These are phyloP conservation scores for Vigna unguiculata DNA, from an alignment of 306 rosid species.

Conservation along the genomic window DNA sequence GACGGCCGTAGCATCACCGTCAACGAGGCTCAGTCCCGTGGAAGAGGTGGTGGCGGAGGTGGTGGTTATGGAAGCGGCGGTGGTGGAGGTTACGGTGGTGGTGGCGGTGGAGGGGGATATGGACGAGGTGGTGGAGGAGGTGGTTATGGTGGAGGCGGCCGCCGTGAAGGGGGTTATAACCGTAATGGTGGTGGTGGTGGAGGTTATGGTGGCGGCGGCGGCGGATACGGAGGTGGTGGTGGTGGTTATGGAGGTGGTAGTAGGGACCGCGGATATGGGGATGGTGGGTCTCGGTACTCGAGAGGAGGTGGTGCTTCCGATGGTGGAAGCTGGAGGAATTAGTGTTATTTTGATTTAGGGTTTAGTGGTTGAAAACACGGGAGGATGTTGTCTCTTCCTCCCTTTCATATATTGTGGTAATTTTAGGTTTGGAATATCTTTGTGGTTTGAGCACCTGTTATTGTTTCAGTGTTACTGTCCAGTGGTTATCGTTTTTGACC, in stretches of 20 bases:
- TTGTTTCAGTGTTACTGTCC: slow-evolving; percentile 11
- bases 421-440: background rate
- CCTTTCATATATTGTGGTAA: background rate
- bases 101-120: slow-evolving; percentile 39
- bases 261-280: slow-evolving; percentile 51
- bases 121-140: slow-evolving; percentile 45
- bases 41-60: slow-evolving; percentile 56
- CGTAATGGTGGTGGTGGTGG: slow-evolving; percentile 51
- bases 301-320: slow-evolving; percentile 64
- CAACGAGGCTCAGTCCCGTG: slow-evolving; percentile 90
- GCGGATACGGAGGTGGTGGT: slow-evolving; percentile 39
- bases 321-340: slow-evolving; percentile 82
- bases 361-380: slow-evolving; percentile 2
- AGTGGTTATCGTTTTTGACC: slow-evolving; percentile 54
- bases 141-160: slow-evolving; percentile 32
- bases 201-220: slow-evolving; percentile 16
- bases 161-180: slow-evolving; percentile 41
- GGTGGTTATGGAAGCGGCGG: slow-evolving; percentile 64
- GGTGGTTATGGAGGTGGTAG: slow-evolving; percentile 64
- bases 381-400: background rate
- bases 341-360: background rate
- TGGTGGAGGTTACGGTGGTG: slow-evolving; percentile 28
- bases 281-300: slow-evolving; percentile 53
- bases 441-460: background rate
- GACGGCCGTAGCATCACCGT: slow-evolving; percentile 96